Evolutionary conservation across 768 basidiomycete species (phyloP), one percentile per base, ranked within the genome.

Genomic region (Scleroderma citrinum): DNA sequence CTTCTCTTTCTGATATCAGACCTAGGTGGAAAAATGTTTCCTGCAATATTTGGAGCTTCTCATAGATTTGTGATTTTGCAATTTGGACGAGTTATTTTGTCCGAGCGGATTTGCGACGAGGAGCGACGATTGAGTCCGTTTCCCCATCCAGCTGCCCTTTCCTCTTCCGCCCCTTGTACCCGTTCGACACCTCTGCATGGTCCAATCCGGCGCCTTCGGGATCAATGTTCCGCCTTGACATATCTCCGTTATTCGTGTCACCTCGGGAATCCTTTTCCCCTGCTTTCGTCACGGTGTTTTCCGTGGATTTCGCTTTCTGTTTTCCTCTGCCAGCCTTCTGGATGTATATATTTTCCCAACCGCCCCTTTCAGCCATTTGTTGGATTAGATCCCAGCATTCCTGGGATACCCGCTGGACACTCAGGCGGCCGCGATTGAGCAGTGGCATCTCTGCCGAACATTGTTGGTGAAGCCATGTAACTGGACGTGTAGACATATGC

Each of bases 321-420:
- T 49, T 29, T 29, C 26, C 26, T 29, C 8, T 36, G 20, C 46
- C 42, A 13, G 23, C 34, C 62, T 66, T 72, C 47, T 62, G 65
- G 3, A 77, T 56, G 46, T 75, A 62, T 46, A 75, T 54, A 1
- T 71, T 72, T 17, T 85, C 82, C 87, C 90, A 95, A 1, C 92
- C 92, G 1, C 92, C 92, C 24, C 69, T 75, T 46, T 80, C 73
- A 0, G 89, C 85, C 44, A 97, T 63, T 45, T 64, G 53, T 16
- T 70, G 59, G 10, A 93, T 75, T 1, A 77, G 75, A 24, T 75
- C 69, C 78, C 83, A 95, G 3, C 89, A 83, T 8, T 64, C 70
- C 50, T 77, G 70, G 20, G 75, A 70, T 0, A 92, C 91, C 5
- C 81, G 77, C 66, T 97, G 93, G 1, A 97, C 92, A 60, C 91